Conservation (phyloP, 2,329 filamentous ascomycete species). For the Aspergillus proliferans region DNA sequence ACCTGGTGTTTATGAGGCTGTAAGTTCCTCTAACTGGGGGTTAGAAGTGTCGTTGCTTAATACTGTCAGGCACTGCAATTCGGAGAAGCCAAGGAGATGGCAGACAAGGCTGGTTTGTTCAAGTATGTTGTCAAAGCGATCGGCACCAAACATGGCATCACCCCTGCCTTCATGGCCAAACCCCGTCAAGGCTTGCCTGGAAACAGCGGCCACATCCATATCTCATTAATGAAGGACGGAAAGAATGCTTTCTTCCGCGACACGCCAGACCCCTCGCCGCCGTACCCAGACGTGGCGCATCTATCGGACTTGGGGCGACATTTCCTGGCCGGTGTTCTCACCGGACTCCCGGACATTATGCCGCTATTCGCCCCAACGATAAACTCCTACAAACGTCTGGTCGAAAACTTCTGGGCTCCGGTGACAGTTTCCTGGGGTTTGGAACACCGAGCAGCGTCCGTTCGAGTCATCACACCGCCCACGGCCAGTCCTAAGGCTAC, state of each 20-base stretch:
- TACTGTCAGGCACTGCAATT: slow-evolving; percentile 66
- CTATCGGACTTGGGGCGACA: slow-evolving; percentile 85
- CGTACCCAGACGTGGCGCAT: slow-evolving; percentile 67
- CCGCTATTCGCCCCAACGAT: slow-evolving; percentile 88
- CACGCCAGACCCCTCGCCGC: slow-evolving; percentile 61
- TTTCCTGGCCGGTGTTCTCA: slow-evolving; percentile 84
- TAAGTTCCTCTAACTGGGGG: slow-evolving; percentile 25
- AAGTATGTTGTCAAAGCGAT: slow-evolving; percentile 86
- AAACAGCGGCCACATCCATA: slow-evolving; percentile 92
- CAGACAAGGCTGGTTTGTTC: slow-evolving; percentile 85
- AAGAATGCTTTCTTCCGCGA: slow-evolving; percentile 79
- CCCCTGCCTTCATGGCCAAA: slow-evolving; percentile 98
- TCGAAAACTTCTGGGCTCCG: slow-evolving; percentile 98
- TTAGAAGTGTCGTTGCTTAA: slow-evolving; percentile 11
- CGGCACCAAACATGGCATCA: slow-evolving; percentile 80
- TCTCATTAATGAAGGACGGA: slow-evolving; percentile 75
- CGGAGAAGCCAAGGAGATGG: slow-evolving; percentile 80
- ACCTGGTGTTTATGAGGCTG: slow-evolving; percentile 91
- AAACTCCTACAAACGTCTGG: slow-evolving; percentile 96
- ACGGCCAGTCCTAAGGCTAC: slow-evolving; percentile 79
- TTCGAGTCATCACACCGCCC: slow-evolving; percentile 83
- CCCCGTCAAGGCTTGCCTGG: slow-evolving; percentile 84
- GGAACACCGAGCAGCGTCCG: slow-evolving; percentile 87
- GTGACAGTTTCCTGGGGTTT: slow-evolving; percentile 96
- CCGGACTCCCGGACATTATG: slow-evolving; percentile 91